Base-by-base conservation (phyloP, 2,329 filamentous ascomycete genomes). In the Diaporthe sp. region DNA sequence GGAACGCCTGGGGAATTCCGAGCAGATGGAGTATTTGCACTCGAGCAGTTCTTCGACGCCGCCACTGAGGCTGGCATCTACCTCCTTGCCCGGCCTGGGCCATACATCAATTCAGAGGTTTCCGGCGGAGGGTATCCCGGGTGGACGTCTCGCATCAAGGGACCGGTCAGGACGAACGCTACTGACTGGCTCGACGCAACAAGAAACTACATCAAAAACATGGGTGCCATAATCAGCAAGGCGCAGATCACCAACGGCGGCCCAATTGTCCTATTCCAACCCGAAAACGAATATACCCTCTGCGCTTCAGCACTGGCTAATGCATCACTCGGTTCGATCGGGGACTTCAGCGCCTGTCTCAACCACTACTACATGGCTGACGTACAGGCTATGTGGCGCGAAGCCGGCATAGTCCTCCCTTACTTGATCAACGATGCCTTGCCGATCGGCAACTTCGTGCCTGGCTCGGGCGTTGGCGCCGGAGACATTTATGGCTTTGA, bases 181-280 rank as follows among this genome's bases (percentile, higher is more conserved):
- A 82, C 87, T 5, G 88, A 85, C 10, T 94, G 88, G 79, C 82
- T 93, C 12, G 84, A 89, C 49, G 88, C 92, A 1, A 94, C 92
- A 0, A 86, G 92, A 75, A 88, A 89, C 77, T 94, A 93, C 78
- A 87, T 90, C 71, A 82, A 86, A 22, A 85, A 89, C 31, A 87
- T 94, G 75, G 89, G 88, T 34, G 85, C 86, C 28, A 89, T 90
- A 19, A 91, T 95, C 79, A 91, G 92, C 3, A 88, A 90, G 72
- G 91, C 89, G 1, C 93, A 94, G 79, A 94, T 95, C 79, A 94
- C 93, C 1, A 92, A 94, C 77, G 93, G 92, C 2, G 93, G 93
- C 0, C 92, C 93, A 0, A 87, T 95, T 37, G 93, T 94, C 73
- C 85, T 94, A 2, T 86, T 92, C 39, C 93, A 95, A 81, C 91